These are phyloP conservation scores for Lithospermum erythrorhizon DNA, from an alignment of 257 asterid genomes.

Conservation along the genomic window DNA sequence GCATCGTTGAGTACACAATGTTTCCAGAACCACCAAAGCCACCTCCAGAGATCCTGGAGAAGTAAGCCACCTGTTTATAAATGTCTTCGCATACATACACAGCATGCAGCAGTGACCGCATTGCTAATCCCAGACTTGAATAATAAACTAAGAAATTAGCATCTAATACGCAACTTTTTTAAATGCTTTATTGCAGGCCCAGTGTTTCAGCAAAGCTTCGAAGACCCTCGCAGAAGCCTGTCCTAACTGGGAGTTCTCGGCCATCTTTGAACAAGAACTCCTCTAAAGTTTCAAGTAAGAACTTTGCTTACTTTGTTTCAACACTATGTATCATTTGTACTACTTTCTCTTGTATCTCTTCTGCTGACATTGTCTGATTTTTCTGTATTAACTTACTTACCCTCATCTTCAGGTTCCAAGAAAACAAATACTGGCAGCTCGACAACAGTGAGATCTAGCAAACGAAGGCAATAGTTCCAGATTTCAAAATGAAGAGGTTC, in stretches of 20 bases:
- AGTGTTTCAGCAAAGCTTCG: constrained; percentile 37
- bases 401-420: constrained; percentile 39
- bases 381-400: not conserved
- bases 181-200: constrained; percentile 32
- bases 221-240: constrained; percentile 47
- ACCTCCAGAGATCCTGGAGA: constrained; percentile 41
- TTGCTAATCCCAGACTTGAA: not conserved
- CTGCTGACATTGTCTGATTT: not conserved
- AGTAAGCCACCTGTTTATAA: constrained; percentile 19
- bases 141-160: not conserved
- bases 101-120: not conserved
- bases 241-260: constrained; percentile 40
- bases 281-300: constrained; percentile 53
- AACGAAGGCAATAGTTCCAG: constrained; percentile 37
- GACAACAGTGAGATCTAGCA: constrained; percentile 34
- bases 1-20: constrained; percentile 73
- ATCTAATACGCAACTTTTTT: not conserved
- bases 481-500: not conserved
- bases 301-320: not conserved
- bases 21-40: constrained; percentile 62
- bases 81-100: not conserved
- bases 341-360: not conserved
- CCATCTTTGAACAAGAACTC: constrained; percentile 41
- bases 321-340: not conserved
- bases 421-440: constrained; percentile 35